Conservation (phyloP, 306 rosid genomes). For the Cucurbita maxima region DNA sequence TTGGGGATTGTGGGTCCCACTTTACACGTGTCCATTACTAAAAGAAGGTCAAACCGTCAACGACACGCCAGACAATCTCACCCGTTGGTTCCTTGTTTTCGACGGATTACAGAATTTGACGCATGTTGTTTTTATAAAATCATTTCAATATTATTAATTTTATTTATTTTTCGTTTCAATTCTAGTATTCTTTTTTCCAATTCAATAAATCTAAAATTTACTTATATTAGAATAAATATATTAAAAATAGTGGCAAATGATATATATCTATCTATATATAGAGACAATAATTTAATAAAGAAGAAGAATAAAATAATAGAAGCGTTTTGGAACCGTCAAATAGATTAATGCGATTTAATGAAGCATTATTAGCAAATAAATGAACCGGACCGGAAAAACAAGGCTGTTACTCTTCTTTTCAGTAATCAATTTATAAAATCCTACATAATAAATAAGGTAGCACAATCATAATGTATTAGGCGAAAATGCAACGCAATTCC, state of each 20-base stretch:
- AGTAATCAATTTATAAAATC: no score
- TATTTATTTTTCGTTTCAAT: no score
- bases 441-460: background rate
- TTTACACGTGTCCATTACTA: constrained; percentile 8
- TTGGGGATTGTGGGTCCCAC: background rate
- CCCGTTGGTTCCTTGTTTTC: constrained; percentile 8
- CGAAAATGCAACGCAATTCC: background rate
- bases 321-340: background rate
- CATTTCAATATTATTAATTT: no score
- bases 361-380: background rate
- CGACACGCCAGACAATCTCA: constrained; percentile 10
- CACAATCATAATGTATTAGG: background rate
- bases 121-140: background rate
- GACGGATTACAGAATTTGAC: background rate
- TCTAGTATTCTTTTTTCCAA: no score
- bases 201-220: no score
- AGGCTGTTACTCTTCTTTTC: background rate
- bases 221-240: no score
- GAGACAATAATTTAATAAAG: background rate
- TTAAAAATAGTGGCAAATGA: no score
- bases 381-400: background rate
- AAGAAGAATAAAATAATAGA: background rate
- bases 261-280: no score
- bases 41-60: constrained; percentile 16
- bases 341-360: background rate